These are phyloP conservation scores for Pholiota conissans DNA, from an alignment of 768 basidiomycete genomes.

Conservation along the genomic window DNA sequence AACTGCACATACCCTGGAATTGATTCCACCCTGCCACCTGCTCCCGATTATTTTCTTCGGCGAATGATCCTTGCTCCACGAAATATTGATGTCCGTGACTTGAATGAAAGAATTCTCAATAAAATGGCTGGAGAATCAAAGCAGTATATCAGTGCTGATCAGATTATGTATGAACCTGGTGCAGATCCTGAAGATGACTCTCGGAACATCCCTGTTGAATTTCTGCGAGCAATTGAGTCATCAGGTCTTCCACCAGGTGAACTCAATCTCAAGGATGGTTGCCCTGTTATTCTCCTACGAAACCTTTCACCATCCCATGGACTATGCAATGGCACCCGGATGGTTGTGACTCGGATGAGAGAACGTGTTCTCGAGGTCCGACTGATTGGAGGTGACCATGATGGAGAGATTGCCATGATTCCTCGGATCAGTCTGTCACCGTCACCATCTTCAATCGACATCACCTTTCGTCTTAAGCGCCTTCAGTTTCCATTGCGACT, in stretches of 20 bases:
- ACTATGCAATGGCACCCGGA: constrained; percentile 30
- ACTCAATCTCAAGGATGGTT: constrained; percentile 27
- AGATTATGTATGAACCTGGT: constrained; percentile 21
- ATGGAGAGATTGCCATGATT: constrained; percentile 34
- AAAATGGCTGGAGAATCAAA: constrained; percentile 20
- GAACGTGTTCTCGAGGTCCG: constrained; percentile 27
- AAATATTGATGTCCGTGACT: constrained; percentile 32
- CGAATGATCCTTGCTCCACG: constrained; percentile 32
- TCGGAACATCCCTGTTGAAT: constrained; percentile 26
- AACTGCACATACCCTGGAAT: constrained; percentile 7
- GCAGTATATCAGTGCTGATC: constrained; percentile 25
- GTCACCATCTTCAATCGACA: constrained; percentile 2
- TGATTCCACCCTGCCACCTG: neutral
- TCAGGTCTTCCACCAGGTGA: constrained; percentile 34
- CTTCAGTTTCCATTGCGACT: constrained; percentile 41
- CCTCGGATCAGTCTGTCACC: constrained; percentile 32
- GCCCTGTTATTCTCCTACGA: constrained; percentile 32
- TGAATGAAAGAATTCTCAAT: constrained; percentile 27
- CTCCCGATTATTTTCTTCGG: constrained; percentile 29
- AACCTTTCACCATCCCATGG: constrained; percentile 26
- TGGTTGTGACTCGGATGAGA: constrained; percentile 19
- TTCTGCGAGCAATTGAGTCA: constrained; percentile 30
- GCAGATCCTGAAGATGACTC: constrained; percentile 15
- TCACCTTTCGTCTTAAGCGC: constrained; percentile 28
- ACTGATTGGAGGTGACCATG: constrained; percentile 36